Evolutionary conservation across 83 land plant genomes (phyloP).

Genomic region (Diphasiastrum complanatum): DNA sequence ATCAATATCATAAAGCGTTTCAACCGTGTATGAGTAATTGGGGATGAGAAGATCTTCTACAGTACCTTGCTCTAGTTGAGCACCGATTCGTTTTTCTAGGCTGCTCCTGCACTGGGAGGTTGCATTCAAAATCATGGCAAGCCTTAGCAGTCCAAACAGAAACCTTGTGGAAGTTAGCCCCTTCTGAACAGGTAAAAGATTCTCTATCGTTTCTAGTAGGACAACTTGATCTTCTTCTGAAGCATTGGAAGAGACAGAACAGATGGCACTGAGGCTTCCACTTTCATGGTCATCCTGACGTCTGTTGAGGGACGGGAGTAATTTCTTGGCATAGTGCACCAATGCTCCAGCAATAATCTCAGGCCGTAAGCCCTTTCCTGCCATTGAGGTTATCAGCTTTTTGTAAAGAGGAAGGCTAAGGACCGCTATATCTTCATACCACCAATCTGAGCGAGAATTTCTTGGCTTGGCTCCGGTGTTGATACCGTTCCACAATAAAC

Average conservation of each 20-base stretch:
- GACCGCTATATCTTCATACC: constrained; percentile 24
- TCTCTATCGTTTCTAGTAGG: constrained; percentile 24
- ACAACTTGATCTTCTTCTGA: constrained; percentile 21
- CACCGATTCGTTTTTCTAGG: constrained; percentile 65
- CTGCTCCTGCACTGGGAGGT: constrained; percentile 37
- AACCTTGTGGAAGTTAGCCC: constrained; percentile 19
- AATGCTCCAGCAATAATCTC: constrained; percentile 27
- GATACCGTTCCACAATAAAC: constrained; percentile 31
- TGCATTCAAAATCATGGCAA: constrained; percentile 38
- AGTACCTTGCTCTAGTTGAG: constrained; percentile 65
- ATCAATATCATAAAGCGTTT: constrained; percentile 83
- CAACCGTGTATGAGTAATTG: constrained; percentile 75
- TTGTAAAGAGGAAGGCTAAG: constrained; percentile 21
- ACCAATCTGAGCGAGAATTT: constrained; percentile 20
- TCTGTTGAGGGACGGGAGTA: constrained; percentile 25
- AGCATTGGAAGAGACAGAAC: constrained; percentile 2
- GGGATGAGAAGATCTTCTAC: constrained; percentile 82
- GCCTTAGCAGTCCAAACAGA: constrained; percentile 24
- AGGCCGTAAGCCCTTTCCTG: constrained; percentile 6
- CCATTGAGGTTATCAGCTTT: constrained; percentile 22
- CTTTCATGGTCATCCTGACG: constrained; percentile 25
- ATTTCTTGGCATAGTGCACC: constrained; percentile 27
- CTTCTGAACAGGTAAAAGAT: constrained; percentile 20
- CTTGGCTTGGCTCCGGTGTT: constrained; percentile 28
- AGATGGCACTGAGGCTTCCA: not conserved